Evolutionary conservation across 257 asterid genomes (phyloP).

Genomic region (Phtheirospermum japonicum): DNA sequence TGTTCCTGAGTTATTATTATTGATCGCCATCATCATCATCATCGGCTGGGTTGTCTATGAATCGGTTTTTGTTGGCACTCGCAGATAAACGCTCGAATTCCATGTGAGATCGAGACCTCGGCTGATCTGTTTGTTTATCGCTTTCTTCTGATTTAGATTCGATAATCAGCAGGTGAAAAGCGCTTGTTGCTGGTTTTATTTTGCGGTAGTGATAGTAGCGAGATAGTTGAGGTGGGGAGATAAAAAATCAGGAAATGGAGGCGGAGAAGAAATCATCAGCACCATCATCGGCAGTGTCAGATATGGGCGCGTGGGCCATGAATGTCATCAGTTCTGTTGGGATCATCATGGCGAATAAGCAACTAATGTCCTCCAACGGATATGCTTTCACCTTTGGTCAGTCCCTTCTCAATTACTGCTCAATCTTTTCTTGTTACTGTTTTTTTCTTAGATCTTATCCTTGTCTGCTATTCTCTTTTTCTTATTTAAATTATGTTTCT

Average conservation of each 20-base stretch:
- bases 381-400: slow-evolving; percentile 80
- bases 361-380: slow-evolving; percentile 82
- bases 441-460: slow-evolving; percentile 16
- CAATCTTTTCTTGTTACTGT: background rate
- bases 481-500: background rate
- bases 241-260: slow-evolving; percentile 50
- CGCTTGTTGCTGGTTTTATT: slow-evolving; percentile 5
- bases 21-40: slow-evolving; percentile 29
- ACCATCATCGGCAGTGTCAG: slow-evolving; percentile 61
- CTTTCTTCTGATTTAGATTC: background rate
- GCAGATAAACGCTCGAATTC: background rate
- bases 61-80: background rate
- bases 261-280: slow-evolving; percentile 62
- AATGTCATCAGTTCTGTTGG: slow-evolving; percentile 93
- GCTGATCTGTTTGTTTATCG: slow-evolving; percentile 34
- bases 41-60: background rate
- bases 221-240: slow-evolving; percentile 15
- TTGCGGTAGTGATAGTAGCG: slow-evolving; percentile 14
- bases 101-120: slow-evolving; percentile 28
- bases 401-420: slow-evolving; percentile 25
- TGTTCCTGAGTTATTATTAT: slow-evolving; percentile 23
- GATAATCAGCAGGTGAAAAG: slow-evolving; percentile 3
- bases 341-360: slow-evolving; percentile 92
- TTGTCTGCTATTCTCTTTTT: background rate
- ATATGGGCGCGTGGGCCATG: slow-evolving; percentile 98